Percentiles rank a stretch among this genome's conserved stretches.
Evolutionary conservation across 2,329 filamentous ascomycete genomes (phyloP).

Genomic region (Septoria petroselini): DNA sequence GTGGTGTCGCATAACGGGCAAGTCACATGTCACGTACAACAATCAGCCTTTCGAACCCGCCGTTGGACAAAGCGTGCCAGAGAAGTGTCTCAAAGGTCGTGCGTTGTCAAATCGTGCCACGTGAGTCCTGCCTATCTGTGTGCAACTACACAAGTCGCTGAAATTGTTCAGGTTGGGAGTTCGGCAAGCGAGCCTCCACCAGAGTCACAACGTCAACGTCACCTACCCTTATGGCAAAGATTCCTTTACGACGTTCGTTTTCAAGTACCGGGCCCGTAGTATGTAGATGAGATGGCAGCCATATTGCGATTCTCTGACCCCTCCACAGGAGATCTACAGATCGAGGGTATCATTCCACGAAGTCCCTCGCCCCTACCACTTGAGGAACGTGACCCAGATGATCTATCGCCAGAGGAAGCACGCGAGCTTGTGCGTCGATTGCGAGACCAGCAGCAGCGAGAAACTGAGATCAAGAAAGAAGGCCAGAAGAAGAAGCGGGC

Average conservation of each 20-base stretch:
- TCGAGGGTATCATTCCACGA: conserved; percentile 31
- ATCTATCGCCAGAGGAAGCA: conserved; percentile 27
- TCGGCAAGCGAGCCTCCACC: too few species aligned
- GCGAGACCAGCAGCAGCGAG: conserved; percentile 9
- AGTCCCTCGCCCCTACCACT: conserved; percentile 30
- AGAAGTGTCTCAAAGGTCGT: conserved; percentile 34
- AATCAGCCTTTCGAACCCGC: background rate
- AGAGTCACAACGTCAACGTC: background rate
- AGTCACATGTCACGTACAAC: background rate
- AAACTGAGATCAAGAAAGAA: conserved; percentile 17
- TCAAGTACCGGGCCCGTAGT: conserved; percentile 34
- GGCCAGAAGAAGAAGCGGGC: conserved; percentile 28
- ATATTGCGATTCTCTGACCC: background rate
- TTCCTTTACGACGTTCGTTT: conserved; percentile 26
- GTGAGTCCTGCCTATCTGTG: conserved; percentile 22
- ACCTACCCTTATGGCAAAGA: conserved; percentile 22
- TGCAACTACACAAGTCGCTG: too few species aligned
- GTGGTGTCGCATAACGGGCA: conserved; percentile 5
- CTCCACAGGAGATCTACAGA: conserved; percentile 30
- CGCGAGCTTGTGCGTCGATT: conserved; percentile 26
- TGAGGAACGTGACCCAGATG: conserved; percentile 30
- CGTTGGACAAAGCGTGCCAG: conserved; percentile 14
- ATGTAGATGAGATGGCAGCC: conserved; percentile 13
- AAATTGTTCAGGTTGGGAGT: conserved; percentile 14
- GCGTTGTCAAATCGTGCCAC: conserved; percentile 27